Base-by-base conservation (phyloP, 106 monocot genomes). In the Phalaenopsis aphrodite region DNA sequence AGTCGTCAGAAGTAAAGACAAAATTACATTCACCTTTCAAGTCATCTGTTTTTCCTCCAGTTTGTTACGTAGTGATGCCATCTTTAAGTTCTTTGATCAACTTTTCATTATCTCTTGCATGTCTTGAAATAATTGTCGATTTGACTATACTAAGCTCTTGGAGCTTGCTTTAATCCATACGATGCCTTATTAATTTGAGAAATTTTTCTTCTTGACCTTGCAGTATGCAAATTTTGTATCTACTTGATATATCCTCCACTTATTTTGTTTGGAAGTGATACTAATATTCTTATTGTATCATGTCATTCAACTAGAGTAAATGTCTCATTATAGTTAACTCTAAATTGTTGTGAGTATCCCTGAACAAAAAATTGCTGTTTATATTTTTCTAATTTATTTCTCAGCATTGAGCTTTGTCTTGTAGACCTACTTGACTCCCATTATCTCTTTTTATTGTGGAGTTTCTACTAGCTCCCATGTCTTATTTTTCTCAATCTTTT, bases 401-500 rank as follows among this genome's bases (percentile, higher is more conserved):
- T 45, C 43, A 4, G 6, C 3, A 6, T 74, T 30, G 36, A 74
- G n/a, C 73, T 36, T 74, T 5, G 15, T 74, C n/a, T 17, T 74
- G 73, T n/a, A 74, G 73, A 4, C 73, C n/a, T 5, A 67, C 66
- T 67, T 67, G 8, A 67, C 66, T 67, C 66, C 8, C 5, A 67
- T 67, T 21, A 30, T 67, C 1, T 21, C 66, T 67, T 67, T 67
- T 1, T 74, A 4, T 30, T 74, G 12, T 74, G 0, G 8, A 74
- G 15, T 5, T 2, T 74, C 73, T 23, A 74, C n/a, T 38, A 74
- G 73, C 17, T 74, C 73, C 15, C 73, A 74, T n/a, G 73, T 74
- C 15, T 74, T 42, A 74, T 74, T 74, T 5, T 45, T 45, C 43
- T 0, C 6, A 45, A 45, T 45, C 43, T 0, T 45, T 45, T 30